Base-by-base conservation (phyloP, 2,329 filamentous ascomycete species). In the Aspergillus sergii region DNA sequence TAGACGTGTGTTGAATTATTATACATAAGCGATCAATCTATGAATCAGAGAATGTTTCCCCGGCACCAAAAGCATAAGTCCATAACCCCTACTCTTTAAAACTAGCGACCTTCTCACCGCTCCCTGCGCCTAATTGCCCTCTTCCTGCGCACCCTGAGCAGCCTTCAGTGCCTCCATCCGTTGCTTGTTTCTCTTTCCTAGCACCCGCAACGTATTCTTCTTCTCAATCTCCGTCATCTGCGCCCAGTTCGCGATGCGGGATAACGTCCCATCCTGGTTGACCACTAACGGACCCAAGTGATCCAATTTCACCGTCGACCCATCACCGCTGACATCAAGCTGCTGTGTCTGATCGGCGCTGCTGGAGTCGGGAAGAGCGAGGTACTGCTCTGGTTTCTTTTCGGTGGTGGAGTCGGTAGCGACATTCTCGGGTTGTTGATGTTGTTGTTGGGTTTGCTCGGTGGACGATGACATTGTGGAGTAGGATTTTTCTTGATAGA, bases 301-400 rank as follows among this genome's bases (percentile, higher is more conserved):
- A 72, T 92, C 89, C 10, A 93, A 84, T 57, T 84, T 86, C 50
- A 91, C 82, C 1, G 74, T 74, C 16, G 78, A 71, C 11, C 73
- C 72, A 32, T 71, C 73, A 9, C 70, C 66, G 48, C 73, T 72
- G 32, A 86, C 78, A 74, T 98, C 94, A 73, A 95, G 91, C 84
- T 94, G 93, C 88, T 91, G 96, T 82, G 95, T 93, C 53, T 90
- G 85, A 76, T 92, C 89, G 71, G 91, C 90, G 71, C 93, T 86
- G 78, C 93, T 90, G 68, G 85, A 89, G 9, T 91, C 91, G 28
- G 91, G 91, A 0, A 89, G 69, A 26, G 92, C 94, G 64, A 93
- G 90, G 39, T 90, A 89, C 75, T 68, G 64, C 1, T 64, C 55
- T 43, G 60, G 58, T 6, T 61, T 64, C 50, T 69, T 57, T 46